Conservation (phyloP, 176 grass and related monocot genomes). For the Bonia amplexicaulis region DNA sequence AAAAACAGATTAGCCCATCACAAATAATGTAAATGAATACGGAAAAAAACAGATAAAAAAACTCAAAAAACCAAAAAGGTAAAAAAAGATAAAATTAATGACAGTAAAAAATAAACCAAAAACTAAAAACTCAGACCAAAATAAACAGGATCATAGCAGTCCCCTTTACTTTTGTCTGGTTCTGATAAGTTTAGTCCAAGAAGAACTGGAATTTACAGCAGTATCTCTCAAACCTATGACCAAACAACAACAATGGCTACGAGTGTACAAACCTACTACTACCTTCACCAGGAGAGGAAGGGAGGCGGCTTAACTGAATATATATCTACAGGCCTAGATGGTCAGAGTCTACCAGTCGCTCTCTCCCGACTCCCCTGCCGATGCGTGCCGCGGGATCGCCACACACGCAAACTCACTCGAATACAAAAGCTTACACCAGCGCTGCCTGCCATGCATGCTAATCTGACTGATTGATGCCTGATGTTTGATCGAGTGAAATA, state of each 20-base stretch:
- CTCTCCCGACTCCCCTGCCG: neutral
- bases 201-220: neutral
- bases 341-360: neutral
- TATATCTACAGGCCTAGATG: neutral
- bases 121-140: too few relatives aligned
- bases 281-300: neutral
- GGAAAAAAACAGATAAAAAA: too few relatives aligned
- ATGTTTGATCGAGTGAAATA: slow-evolving; percentile 1
- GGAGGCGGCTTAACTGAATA: neutral
- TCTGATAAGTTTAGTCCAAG: slow-evolving; percentile 2
- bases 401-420: slow-evolving; percentile 22
- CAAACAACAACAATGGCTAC: slow-evolving; percentile 32
- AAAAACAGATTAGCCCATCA: too few relatives aligned
- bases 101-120: too few relatives aligned
- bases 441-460: neutral
- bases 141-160: fast-evolving
- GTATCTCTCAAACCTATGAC: neutral
- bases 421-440: slow-evolving; percentile 17
- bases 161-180: neutral
- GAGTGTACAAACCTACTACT: neutral
- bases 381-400: slow-evolving; percentile 5
- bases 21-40: too few relatives aligned
- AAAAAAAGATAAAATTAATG: too few relatives aligned
- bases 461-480: neutral
- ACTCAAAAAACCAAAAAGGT: too few relatives aligned